phyloP scores from a whole-genome alignment of 176 grass and related monocot species.

The Stipa capillata region DNA sequence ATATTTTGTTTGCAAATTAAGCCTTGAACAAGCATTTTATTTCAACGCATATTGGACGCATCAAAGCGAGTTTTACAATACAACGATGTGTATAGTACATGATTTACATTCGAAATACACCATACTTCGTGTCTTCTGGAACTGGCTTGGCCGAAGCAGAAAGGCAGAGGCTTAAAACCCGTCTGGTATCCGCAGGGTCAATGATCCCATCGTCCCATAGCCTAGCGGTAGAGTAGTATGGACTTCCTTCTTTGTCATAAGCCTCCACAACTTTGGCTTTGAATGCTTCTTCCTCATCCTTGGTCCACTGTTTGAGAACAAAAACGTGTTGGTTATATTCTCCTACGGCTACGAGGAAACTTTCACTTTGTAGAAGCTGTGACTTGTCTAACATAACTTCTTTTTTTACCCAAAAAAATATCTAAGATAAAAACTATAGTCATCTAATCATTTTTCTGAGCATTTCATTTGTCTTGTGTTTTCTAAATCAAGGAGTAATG shows the following conservation, averaged over 20 bases:
- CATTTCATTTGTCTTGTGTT: neutral
- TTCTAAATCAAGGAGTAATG: neutral
- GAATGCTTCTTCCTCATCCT: conserved; percentile 70
- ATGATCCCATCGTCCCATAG: conserved; percentile 98
- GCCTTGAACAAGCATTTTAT: neutral
- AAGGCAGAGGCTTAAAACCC: conserved; percentile 81
- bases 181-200: conserved; percentile 75
- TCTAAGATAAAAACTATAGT: neutral
- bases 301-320: conserved; percentile 54
- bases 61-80: neutral
- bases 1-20: neutral
- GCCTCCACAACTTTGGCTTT: conserved; percentile 66
- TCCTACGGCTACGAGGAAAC: neutral
- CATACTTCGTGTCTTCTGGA: conserved; percentile 73
- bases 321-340: neutral
- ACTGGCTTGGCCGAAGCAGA: conserved; percentile 60
- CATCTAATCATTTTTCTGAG: neutral
- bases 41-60: neutral
- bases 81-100: neutral
- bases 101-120: conserved; percentile 83
- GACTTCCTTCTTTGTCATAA: conserved; percentile 82
- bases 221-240: conserved; percentile 85
- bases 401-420: neutral
- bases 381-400: neutral
- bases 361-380: neutral